These are phyloP conservation scores for Epichloe hybrida DNA, from an alignment of 2,329 filamentous ascomycete genomes.

Conservation along the genomic window DNA sequence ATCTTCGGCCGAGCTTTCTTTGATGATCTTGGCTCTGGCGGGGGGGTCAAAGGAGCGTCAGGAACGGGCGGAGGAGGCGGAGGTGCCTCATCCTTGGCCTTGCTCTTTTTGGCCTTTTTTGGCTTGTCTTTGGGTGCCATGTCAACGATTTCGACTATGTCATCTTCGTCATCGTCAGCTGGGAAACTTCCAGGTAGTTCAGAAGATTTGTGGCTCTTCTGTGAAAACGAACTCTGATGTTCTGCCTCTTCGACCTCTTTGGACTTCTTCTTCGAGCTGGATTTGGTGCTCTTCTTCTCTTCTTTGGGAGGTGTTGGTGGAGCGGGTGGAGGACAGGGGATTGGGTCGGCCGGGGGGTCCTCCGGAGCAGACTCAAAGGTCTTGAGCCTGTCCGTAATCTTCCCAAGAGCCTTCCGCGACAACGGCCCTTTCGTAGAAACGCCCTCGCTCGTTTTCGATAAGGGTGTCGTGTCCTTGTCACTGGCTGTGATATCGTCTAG, in stretches of 20 bases:
- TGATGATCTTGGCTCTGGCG: conserved; percentile 42
- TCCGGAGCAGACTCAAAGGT: conserved; percentile 37
- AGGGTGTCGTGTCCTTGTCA: conserved; percentile 27
- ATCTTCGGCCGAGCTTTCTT: conserved; percentile 70
- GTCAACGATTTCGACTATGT: conserved; percentile 37
- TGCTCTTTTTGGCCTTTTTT: conserved; percentile 23
- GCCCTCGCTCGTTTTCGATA: conserved; percentile 21
- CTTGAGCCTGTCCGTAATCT: conserved; percentile 43
- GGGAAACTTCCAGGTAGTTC: conserved; percentile 43
- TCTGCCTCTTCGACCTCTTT: conserved; percentile 21
- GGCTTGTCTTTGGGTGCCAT: conserved; percentile 29
- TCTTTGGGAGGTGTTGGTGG: conserved; percentile 19
- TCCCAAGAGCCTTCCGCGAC: conserved; percentile 35
- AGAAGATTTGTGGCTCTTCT: conserved; percentile 15
- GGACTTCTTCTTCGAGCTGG: conserved; percentile 28
- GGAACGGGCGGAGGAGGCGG: conserved; percentile 31
- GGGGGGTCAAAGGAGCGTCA: conserved; percentile 35
- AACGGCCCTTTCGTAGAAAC: conserved; percentile 24
- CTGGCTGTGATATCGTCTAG: conserved; percentile 27
- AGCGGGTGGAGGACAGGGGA: conserved; percentile 22
- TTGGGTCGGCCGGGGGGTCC: conserved; percentile 21
- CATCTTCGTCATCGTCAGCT: conserved; percentile 34
- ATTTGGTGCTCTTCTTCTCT: conserved; percentile 19
- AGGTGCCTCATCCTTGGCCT: conserved; percentile 10
- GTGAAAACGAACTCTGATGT: conserved; percentile 18